Evolutionary conservation across 1,284 basidiomycete genomes (phyloP).

Genomic region (Stygiomarasmius scandens): DNA sequence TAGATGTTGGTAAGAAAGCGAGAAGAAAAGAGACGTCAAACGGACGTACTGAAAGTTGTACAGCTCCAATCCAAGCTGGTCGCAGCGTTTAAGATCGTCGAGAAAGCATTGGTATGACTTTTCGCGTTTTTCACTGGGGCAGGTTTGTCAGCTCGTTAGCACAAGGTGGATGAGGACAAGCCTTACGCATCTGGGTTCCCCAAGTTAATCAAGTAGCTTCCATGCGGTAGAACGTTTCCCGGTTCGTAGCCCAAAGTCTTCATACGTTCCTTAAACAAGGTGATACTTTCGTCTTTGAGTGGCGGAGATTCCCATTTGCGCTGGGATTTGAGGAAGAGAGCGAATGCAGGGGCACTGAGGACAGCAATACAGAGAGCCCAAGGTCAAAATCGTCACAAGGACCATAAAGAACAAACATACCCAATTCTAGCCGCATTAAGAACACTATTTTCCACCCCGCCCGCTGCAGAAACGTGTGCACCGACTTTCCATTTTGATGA

Average conservation of each 20-base stretch:
- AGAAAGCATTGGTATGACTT: slow-evolving; percentile 83
- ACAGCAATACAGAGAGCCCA: neutral
- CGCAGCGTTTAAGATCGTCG: slow-evolving; percentile 83
- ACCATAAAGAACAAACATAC: slow-evolving; percentile 37
- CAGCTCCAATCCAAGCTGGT: slow-evolving; percentile 71
- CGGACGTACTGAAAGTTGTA: slow-evolving; percentile 85
- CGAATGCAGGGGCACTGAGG: slow-evolving; percentile 77
- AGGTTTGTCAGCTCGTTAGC: neutral
- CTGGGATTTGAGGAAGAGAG: slow-evolving; percentile 84
- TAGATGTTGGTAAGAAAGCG: neutral
- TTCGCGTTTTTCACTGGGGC: slow-evolving; percentile 71
- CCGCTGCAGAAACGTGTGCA: slow-evolving; percentile 81
- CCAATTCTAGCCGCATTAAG: slow-evolving; percentile 73
- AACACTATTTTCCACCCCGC: slow-evolving; percentile 77
- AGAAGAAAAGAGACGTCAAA: neutral
- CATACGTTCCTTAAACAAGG: slow-evolving; percentile 61
- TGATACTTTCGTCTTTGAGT: slow-evolving; percentile 52
- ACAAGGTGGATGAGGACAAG: neutral
- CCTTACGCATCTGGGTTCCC: slow-evolving; percentile 78
- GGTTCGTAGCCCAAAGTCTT: slow-evolving; percentile 59
- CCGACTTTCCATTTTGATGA: slow-evolving; percentile 68
- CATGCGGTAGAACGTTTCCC: slow-evolving; percentile 74
- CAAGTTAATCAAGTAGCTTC: slow-evolving; percentile 85
- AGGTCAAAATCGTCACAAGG: neutral
- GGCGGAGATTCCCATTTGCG: slow-evolving; percentile 75